A percentile compares a stretch with the other conserved stretches of the same genome.
phyloP scores from a whole-genome alignment of 257 asterid genomes.

The Cruciata laevipes region DNA sequence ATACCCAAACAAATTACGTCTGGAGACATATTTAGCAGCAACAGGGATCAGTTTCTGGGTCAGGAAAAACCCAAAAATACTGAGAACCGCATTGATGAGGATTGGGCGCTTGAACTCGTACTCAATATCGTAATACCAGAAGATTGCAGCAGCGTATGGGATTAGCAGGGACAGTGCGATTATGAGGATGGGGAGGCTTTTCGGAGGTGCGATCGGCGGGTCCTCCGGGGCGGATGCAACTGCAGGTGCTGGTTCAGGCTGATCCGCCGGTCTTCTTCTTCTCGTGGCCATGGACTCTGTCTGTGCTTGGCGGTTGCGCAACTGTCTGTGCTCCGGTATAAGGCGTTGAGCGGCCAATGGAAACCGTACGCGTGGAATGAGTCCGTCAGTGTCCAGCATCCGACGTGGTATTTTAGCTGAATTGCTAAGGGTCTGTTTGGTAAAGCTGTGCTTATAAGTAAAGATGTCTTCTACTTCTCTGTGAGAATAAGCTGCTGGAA shows the following conservation, averaged over 20 bases:
- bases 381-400: slow-evolving; percentile 8
- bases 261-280: slow-evolving; percentile 32
- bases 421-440: no score
- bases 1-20: slow-evolving; percentile 75
- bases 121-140: slow-evolving; percentile 47
- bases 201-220: slow-evolving; percentile 56
- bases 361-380: slow-evolving; percentile 5
- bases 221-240: slow-evolving; percentile 29
- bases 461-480: no score
- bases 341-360: slow-evolving; percentile 10
- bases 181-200: slow-evolving; percentile 41
- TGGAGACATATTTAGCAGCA: slow-evolving; percentile 61
- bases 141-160: slow-evolving; percentile 62
- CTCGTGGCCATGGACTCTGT: slow-evolving; percentile 47
- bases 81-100: slow-evolving; percentile 48
- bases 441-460: no score
- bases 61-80: slow-evolving; percentile 51
- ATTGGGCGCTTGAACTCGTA: slow-evolving; percentile 55
- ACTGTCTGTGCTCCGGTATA: neutral
- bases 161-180: slow-evolving; percentile 37
- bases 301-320: neutral
- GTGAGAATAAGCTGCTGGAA: no score
- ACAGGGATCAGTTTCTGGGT: slow-evolving; percentile 72
- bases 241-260: slow-evolving; percentile 17
- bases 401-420: slow-evolving; percentile 13